Percentiles rank a stretch among this genome's conserved stretches.
Evolutionary conservation across 345 rosid species (phyloP).

Genomic region (Punica granatum): DNA sequence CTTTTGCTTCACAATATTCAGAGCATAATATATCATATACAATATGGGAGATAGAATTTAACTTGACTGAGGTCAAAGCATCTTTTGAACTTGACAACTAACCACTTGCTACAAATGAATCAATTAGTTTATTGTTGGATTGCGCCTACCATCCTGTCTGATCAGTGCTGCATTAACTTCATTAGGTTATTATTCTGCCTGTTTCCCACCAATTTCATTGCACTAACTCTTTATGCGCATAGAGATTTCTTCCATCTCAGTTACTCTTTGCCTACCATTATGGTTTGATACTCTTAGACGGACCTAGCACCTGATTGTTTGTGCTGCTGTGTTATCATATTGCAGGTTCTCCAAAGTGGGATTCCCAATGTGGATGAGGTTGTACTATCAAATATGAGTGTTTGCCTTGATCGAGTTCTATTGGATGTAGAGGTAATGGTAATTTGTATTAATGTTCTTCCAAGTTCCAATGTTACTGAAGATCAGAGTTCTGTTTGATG

Average conservation of each 20-base stretch:
- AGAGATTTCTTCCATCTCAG: background rate
- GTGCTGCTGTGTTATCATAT: background rate
- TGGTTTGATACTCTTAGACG: background rate
- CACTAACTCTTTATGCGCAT: background rate
- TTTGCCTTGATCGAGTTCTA: constrained; percentile 63
- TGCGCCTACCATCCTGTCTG: background rate
- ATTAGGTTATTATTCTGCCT: background rate
- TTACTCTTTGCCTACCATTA: background rate
- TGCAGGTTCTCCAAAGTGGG: constrained; percentile 73
- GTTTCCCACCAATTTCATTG: background rate
- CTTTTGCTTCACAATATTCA: background rate
- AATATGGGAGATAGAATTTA: background rate
- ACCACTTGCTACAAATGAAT: background rate
- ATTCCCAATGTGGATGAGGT: constrained; percentile 48
- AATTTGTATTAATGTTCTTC: background rate
- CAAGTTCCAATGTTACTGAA: background rate
- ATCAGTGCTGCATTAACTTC: background rate
- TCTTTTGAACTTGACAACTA: background rate
- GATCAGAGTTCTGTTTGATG: background rate
- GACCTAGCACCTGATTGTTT: background rate
- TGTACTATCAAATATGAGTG: constrained; percentile 77
- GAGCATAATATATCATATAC: background rate
- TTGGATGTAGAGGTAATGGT: constrained; percentile 71
- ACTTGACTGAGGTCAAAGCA: background rate
- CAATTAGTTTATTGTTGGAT: background rate